These are phyloP conservation scores for Citrullus amarus DNA, from an alignment of 306 rosid species.

Conservation along the genomic window DNA sequence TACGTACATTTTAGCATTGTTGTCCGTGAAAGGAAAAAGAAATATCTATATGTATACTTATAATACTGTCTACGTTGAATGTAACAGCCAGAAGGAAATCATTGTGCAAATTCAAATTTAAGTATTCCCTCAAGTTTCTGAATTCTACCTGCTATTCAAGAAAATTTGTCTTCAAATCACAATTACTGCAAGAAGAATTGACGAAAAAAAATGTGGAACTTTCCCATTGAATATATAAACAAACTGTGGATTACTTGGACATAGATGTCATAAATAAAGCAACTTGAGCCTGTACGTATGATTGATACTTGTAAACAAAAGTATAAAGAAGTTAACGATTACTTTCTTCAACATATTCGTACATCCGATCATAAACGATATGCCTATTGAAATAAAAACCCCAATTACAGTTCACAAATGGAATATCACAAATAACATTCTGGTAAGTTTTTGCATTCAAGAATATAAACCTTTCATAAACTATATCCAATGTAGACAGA, in stretches of 20 bases:
- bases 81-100: background rate
- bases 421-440: background rate
- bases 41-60: too few relatives aligned
- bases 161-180: background rate
- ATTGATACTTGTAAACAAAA: background rate
- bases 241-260: background rate
- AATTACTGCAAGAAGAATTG: background rate
- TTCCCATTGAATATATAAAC: background rate
- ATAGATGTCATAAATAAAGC: background rate
- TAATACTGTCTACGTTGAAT: background rate
- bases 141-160: background rate
- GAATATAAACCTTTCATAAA: background rate
- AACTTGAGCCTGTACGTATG: background rate
- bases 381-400: background rate
- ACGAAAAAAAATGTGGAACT: background rate
- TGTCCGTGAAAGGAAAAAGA: background rate
- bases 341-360: background rate
- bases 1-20: background rate
- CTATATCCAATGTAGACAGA: background rate
- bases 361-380: background rate
- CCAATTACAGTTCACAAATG: background rate
- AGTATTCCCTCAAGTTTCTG: background rate
- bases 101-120: background rate
- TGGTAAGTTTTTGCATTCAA: background rate
- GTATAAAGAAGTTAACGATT: background rate